Evolutionary conservation across 2,329 filamentous ascomycete genomes (phyloP), one percentile per base, ranked within the genome.

Genomic region (Ilyonectria destructans): DNA sequence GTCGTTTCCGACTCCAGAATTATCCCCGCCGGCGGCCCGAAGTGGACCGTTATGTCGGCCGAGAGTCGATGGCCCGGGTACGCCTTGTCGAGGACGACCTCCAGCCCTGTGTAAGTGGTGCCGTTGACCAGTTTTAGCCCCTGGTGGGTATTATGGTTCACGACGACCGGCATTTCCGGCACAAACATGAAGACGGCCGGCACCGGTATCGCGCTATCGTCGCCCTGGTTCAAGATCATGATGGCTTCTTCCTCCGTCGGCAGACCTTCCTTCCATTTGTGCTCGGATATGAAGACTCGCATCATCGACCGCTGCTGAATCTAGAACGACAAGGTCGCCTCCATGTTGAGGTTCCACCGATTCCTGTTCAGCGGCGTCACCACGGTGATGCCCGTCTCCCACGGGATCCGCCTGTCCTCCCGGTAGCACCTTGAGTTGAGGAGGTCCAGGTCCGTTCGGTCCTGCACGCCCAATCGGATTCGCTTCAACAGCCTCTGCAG

Each of bases 191-290:
- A 23, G 23, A 23, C 3, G 23, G 23, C 23, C 23, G 23, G 23
- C 23, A 23, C 23, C 23, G 23, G 23, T 23, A 23, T 23, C 2
- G 23, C 23, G 3, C 23, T 23, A 4, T 23, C 23, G 23, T 23
- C 23, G 23, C 23, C 23, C 23, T 23, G 23, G 23, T 23, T 23
- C 23, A 23, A 4, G 3, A 23, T 23, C 23, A 23, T 23, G 23
- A 23, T 23, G 23, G 23, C 23, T 19, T 19, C n/a, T 19, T n/a
- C 21, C n/a, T 48, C 45, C 3, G n/a, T 52, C 33, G 52, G 52
- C 52, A n/a, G 13, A 15, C 52, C 52, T 4, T 56, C 52, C 52
- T 56, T 56, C 52, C 54, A 57, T 43, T 13, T 57, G 37, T 19
- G 17, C 21, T 23, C 2, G 12, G 17, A 15, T 13, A 35, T 35